Base-by-base conservation (phyloP, 345 rosid species). In the Ceriops tagal region DNA sequence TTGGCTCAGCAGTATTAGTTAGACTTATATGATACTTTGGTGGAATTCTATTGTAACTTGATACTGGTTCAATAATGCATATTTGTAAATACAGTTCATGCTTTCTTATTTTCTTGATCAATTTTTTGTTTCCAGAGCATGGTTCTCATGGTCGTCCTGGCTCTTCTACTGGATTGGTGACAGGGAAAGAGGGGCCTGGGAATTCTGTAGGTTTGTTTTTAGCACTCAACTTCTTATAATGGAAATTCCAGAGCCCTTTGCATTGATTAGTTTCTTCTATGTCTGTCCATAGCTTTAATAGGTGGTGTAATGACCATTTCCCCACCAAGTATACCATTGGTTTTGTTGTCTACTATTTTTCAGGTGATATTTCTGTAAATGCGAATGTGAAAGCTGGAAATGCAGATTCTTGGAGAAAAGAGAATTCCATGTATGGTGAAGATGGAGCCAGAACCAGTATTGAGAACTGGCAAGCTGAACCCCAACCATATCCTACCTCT, bases 381-480 rank as follows among this genome's bases (percentile, higher is more conserved):
- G 70, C 71, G 27, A 82, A 83, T 75, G 72, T 39, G 43, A 79
- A 80, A 72, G 75, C 46, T 77, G 87, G 79, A 70, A 52, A 72
- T 52, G 62, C 75, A 59, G 73, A 75, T 83, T 69, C 92, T 66
- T 90, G 96, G 97, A 84, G 89, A 80, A 87, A 85, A 67, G 97
- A 89, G 46, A 64, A 79, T 83, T 73, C 80, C 53, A 69, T 78
- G 16, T 81, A 77, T 56, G 31, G 78, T 72, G 97, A 90, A 82
- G 91, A 87, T 78, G 89, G 85, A 75, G 73, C 59, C 51, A 78
- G 83, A 67, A 71, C 85, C 56, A 68, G 58, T 81, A 72, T 62
- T 62, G 97, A 87, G 72, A 90, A 87, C 79, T 87, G 95, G 92
- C 89, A 81, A 59, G 71, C 79, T 61, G 95, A 89, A 75, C 72